phyloP scores from a whole-genome alignment of 2,329 filamentous ascomycete species.

The Fusarium pseudograminearum region DNA sequence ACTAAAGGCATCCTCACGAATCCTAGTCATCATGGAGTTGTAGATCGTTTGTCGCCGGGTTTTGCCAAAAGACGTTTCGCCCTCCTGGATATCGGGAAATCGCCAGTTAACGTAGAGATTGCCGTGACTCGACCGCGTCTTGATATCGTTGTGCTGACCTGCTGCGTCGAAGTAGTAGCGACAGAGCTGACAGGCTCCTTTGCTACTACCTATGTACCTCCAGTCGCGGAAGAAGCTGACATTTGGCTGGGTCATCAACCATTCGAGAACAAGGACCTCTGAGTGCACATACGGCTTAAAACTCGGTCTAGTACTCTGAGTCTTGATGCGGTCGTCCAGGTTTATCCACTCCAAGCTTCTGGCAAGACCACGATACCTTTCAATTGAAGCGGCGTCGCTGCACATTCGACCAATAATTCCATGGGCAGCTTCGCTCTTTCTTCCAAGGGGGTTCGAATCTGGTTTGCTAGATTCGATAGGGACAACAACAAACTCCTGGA shows the following conservation, averaged over 20 bases:
- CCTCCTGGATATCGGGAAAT: slow-evolving; percentile 50
- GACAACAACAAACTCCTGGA: slow-evolving; percentile 48
- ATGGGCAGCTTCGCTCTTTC: slow-evolving; percentile 31
- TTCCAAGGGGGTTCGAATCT: slow-evolving; percentile 29
- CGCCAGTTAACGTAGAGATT: slow-evolving; percentile 58
- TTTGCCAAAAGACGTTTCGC: slow-evolving; percentile 8
- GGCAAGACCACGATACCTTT: slow-evolving; percentile 24
- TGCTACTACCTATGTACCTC: slow-evolving; percentile 57
- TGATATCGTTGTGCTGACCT: slow-evolving; percentile 35
- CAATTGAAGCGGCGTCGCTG: not conserved
- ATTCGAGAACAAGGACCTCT: slow-evolving; percentile 51
- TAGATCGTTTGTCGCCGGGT: slow-evolving; percentile 39
- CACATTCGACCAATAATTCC: slow-evolving; percentile 45
- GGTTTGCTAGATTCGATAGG: slow-evolving; percentile 45
- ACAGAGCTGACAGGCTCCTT: slow-evolving; percentile 57
- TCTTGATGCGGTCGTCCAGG: slow-evolving; percentile 44
- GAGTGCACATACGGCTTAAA: slow-evolving; percentile 53
- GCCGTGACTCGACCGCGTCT: slow-evolving; percentile 49
- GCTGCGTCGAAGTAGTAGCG: slow-evolving; percentile 51
- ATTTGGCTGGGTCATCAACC: slow-evolving; percentile 33
- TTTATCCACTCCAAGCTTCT: slow-evolving; percentile 40
- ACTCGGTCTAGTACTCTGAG: not conserved
- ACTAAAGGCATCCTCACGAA: slow-evolving; percentile 48
- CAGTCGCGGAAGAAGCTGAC: slow-evolving; percentile 49
- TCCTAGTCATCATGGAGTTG: slow-evolving; percentile 43